Conservation (phyloP, 129 eudicot species). For the Flaveria sonorensis region DNA sequence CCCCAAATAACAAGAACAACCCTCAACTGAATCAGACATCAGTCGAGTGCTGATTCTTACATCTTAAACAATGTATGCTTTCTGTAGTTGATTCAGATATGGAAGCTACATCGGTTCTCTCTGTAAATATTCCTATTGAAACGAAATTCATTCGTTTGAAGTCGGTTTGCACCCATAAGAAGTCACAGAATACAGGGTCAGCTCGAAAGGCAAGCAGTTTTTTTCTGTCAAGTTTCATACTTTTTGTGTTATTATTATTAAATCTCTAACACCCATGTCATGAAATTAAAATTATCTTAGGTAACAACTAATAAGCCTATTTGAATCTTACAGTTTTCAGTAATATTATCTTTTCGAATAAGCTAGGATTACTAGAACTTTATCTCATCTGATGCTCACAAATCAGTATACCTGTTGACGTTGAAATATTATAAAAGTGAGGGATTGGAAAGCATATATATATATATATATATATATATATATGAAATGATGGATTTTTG, state of each 20-base stretch:
- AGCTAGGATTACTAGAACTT: not conserved
- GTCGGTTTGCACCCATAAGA: conserved; percentile 8
- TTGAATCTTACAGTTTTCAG: not conserved
- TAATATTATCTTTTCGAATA: too few species aligned
- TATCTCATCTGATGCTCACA: not conserved
- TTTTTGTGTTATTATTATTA: not conserved
- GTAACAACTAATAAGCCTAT: not conserved
- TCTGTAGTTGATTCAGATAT: conserved; percentile 14
- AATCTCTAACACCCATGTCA: not conserved
- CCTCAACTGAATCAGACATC: too few species aligned
- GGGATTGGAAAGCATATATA: not conserved
- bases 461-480: too few species aligned
- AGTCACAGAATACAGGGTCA: conserved; percentile 20
- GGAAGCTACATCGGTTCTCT: conserved; percentile 27
- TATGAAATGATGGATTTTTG: not conserved
- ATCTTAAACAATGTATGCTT: too few species aligned
- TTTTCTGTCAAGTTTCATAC: conserved; percentile 1
- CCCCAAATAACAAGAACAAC: too few species aligned
- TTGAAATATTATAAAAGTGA: too few species aligned
- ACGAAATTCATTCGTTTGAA: conserved; percentile 18
- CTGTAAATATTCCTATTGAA: conserved; percentile 7
- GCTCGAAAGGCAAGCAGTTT: conserved; percentile 24
- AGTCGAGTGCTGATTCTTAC: too few species aligned
- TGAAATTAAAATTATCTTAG: not conserved
- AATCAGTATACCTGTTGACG: not conserved